A percentile compares a stretch with the other conserved stretches of the same genome.
Evolutionary conservation across 495 filamentous ascomycete genomes (phyloP).

Genomic region (Bacidia rubella): DNA sequence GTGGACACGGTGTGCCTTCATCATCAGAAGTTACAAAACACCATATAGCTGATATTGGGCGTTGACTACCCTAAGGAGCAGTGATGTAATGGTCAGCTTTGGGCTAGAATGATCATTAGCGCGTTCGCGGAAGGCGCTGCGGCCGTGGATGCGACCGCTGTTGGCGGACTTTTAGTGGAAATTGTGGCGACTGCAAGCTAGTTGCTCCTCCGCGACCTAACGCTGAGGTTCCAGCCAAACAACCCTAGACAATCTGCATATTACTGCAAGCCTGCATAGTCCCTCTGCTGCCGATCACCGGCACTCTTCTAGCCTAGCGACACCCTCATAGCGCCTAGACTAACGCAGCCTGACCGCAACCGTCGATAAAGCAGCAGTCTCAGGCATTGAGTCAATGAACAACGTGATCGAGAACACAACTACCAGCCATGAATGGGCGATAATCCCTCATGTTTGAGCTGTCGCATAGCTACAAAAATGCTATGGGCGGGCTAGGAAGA

Average conservation of each 20-base stretch:
- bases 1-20: background rate
- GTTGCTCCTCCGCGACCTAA: background rate
- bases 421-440: background rate
- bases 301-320: background rate
- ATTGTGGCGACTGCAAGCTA: background rate
- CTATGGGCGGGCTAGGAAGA: slow-evolving; percentile 16
- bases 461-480: slow-evolving; percentile 7
- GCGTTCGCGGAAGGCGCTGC: background rate
- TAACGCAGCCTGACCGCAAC: background rate
- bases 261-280: background rate
- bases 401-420: too few relatives aligned
- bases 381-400: background rate
- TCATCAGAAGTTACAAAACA: background rate
- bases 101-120: too few relatives aligned
- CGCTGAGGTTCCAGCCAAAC: background rate
- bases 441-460: background rate
- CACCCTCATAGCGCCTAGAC: background rate
- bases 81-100: too few relatives aligned
- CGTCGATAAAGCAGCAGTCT: background rate
- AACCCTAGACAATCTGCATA: background rate
- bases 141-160: background rate
- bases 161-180: background rate
- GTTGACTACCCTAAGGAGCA: background rate
- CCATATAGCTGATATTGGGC: too few relatives aligned
- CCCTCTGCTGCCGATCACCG: background rate